Evolutionary conservation across 1,284 basidiomycete species (phyloP), one percentile per base, ranked within the genome.

Genomic region (Dichomitus squalens): DNA sequence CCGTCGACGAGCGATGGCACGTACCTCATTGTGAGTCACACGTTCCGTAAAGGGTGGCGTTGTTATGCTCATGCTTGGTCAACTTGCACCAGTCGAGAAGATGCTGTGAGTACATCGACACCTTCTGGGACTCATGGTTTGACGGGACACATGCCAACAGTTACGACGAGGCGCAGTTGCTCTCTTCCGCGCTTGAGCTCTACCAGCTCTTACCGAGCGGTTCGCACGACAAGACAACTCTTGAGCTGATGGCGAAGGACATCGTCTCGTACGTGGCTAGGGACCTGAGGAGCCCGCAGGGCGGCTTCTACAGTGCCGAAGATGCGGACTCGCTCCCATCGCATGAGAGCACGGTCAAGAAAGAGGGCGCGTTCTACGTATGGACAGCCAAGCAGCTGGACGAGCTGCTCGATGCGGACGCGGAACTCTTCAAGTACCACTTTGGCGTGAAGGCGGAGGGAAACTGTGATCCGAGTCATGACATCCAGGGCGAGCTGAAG

Each of bases 351-450:
- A 67, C 62, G 11, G 60, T 71, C 44, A 71, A 68, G 58, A 72
- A 73, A 67, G 77, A 79, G 62, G 78, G 77, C 12, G 77, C 76
- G 7, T 80, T 79, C 64, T 79, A 79, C 57, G 73, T 76, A 7
- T 80, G 78, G 78, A 70, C 68, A 2, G 64, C 69, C 12, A 36
- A 60, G 14, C 70, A 77, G 53, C 67, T 80, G 38, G 73, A 77
- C 35, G 60, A 70, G 21, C 60, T 76, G 2, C 62, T 79, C 0
- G 69, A 68, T 0, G 57, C 59, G 1, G 68, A 72, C 27, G 65
- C 73, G 0, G 64, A 68, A 7, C 23, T 76, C 14, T 70, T 77
- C 55, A 67, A 64, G 27, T 67, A 61, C 18, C 72, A 75, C 58
- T 78, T 73, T 54, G 76, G 75, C 1, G 71, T 78, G 21, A 61